A percentile compares a stretch with the other conserved stretches of the same genome.
Evolutionary conservation across 805 yeast species (phyloP).

Genomic region (Hanseniaspora pseudoguilliermondii): DNA sequence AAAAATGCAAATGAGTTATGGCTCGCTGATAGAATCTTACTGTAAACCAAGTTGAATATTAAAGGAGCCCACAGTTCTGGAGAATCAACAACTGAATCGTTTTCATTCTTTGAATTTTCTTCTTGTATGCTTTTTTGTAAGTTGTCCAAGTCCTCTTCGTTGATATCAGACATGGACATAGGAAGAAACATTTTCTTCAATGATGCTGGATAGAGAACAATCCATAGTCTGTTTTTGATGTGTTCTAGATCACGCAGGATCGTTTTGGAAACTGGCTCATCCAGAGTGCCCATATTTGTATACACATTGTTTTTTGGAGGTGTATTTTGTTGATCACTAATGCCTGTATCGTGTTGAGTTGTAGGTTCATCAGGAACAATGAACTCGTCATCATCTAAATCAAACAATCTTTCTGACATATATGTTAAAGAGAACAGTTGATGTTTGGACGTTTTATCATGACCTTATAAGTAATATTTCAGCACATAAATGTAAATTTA

Average conservation of each 20-base stretch:
- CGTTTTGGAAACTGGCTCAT: constrained; percentile 23
- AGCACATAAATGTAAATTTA: no score
- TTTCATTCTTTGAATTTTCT: background rate
- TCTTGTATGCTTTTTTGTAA: background rate
- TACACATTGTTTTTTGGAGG: background rate
- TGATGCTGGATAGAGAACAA: constrained; percentile 27
- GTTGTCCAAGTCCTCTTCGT: background rate
- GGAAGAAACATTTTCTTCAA: constrained; percentile 14
- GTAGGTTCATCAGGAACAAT: constrained; percentile 8
- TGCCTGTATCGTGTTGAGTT: background rate
- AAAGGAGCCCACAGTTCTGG: constrained; percentile 29
- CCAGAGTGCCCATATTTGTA: constrained; percentile 24
- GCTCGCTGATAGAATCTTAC: constrained; percentile 23
- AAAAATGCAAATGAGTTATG: constrained; percentile 24
- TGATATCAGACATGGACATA: constrained; percentile 6
- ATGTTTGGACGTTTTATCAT: no score
- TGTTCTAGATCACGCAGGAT: constrained; percentile 24
- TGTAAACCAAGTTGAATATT: constrained; percentile 22
- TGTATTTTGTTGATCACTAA: background rate
- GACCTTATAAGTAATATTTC: no score
- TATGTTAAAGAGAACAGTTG: background rate
- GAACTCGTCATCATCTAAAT: constrained; percentile 9
- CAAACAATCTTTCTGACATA: constrained; percentile 2
- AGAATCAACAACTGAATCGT: constrained; percentile 11
- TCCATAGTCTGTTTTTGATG: constrained; percentile 24